These are phyloP conservation scores for Seminavis robusta DNA, from an alignment of 108 stramenopile genomes.

Conservation along the genomic window DNA sequence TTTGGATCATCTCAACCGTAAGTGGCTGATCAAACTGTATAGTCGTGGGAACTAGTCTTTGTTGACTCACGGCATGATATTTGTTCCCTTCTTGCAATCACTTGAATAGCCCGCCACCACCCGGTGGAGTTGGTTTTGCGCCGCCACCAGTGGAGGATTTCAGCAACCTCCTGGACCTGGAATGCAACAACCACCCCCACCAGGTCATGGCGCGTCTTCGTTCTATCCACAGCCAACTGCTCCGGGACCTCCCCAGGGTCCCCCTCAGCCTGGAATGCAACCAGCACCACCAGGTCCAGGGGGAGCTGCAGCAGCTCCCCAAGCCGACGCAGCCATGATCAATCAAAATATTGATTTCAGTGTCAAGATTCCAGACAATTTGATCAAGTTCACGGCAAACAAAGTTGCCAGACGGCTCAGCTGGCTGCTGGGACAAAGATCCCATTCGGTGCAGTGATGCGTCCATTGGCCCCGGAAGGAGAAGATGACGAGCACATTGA, in stretches of 20 bases:
- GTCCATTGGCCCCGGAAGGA: conserved; percentile 68
- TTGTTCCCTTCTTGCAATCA: too few species aligned
- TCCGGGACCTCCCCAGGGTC: conserved; percentile 3
- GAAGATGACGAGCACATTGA: conserved; percentile 59
- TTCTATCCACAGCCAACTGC: conserved; percentile 5
- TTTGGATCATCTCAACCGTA: conserved; percentile 1
- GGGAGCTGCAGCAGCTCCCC: conserved; percentile 8
- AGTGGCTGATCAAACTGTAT: conserved; percentile 4
- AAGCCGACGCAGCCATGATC: conserved; percentile 11
- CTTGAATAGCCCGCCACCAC: conserved; percentile 5
- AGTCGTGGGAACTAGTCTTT: too few species aligned
- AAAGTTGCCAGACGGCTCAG: conserved; percentile 56
- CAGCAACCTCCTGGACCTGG: conserved; percentile 13
- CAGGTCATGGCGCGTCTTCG: neutral
- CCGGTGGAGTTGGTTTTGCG: conserved; percentile 13
- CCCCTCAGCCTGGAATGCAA: neutral
- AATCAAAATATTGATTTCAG: conserved; percentile 69
- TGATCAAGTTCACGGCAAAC: conserved; percentile 51
- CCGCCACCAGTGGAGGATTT: conserved; percentile 8
- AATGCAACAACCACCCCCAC: conserved; percentile 15
- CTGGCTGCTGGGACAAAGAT: conserved; percentile 59
- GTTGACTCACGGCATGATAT: too few species aligned
- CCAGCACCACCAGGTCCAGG: conserved; percentile 9
- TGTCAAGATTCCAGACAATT: conserved; percentile 58
- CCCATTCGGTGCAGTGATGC: conserved; percentile 74